Conservation (phyloP, 306 rosid genomes). For the Begonia fuchsioides region DNA sequence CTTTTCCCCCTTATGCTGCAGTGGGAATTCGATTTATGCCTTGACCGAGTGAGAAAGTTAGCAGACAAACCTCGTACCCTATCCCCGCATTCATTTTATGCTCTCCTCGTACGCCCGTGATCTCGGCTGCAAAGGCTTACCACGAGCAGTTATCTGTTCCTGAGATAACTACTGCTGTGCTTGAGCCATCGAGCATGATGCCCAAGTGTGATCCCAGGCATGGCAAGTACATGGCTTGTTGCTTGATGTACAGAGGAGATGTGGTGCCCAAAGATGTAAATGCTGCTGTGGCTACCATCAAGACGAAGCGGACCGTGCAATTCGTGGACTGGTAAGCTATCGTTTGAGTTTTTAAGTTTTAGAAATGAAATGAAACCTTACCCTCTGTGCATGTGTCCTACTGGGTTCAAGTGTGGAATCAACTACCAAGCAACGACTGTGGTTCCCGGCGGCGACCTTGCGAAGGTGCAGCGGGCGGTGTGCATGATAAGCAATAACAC, state of each 20-base stretch:
- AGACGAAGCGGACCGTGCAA: slow-evolving; percentile 53
- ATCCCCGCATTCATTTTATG: slow-evolving; percentile 76
- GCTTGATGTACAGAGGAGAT: slow-evolving; percentile 77
- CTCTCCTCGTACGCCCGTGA: slow-evolving; percentile 66
- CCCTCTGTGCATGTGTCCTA: slow-evolving; percentile 42
- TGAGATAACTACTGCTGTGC: slow-evolving; percentile 58
- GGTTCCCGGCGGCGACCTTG: slow-evolving; percentile 79
- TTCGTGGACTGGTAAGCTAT: slow-evolving; percentile 64
- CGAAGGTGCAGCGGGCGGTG: slow-evolving; percentile 49
- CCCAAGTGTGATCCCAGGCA: slow-evolving; percentile 75
- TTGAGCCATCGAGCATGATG: slow-evolving; percentile 74
- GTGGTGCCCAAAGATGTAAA: slow-evolving; percentile 64
- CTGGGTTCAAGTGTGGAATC: slow-evolving; percentile 81
- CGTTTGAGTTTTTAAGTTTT: no score
- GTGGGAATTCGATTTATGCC: slow-evolving; percentile 63
- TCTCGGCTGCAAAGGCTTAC: slow-evolving; percentile 53
- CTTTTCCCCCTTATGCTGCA: slow-evolving; percentile 20
- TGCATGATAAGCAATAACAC: slow-evolving; percentile 78
- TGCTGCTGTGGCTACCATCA: slow-evolving; percentile 44
- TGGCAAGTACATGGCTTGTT: slow-evolving; percentile 77
- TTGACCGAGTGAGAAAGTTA: slow-evolving; percentile 44
- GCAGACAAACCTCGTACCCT: slow-evolving; percentile 69
- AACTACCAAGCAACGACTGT: slow-evolving; percentile 61
- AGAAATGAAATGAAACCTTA: no score
- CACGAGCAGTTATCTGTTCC: slow-evolving; percentile 57